Conservation (phyloP, 2,329 filamentous ascomycete species). For the Stagonosporopsis rhizophila region DNA sequence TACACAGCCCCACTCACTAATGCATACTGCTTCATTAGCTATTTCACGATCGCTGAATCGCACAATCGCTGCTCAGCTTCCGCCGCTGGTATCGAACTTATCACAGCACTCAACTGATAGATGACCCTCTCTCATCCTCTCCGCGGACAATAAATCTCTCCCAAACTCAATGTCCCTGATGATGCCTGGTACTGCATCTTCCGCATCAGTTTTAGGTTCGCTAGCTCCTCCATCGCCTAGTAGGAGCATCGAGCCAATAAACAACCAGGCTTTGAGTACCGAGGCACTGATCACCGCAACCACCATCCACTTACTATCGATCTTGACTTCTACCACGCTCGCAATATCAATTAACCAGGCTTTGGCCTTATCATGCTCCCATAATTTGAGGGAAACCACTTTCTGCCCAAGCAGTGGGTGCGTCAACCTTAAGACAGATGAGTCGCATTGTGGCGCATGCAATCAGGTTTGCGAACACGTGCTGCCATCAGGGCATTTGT, state of each 20-base stretch:
- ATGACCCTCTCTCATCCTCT: neutral
- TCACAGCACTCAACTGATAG: neutral
- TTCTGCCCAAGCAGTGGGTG: conserved; percentile 8
- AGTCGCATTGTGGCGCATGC: conserved; percentile 12
- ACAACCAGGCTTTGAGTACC: neutral
- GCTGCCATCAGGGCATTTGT: neutral
- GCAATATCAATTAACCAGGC: neutral
- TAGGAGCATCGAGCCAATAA: neutral
- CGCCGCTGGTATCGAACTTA: neutral
- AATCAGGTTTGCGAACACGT: neutral
- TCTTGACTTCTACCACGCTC: neutral
- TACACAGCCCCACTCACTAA: neutral
- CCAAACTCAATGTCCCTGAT: neutral
- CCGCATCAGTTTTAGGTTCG: neutral
- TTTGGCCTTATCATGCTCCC: neutral
- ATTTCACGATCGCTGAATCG: neutral
- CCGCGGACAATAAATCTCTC: no score
- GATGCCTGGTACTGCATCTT: neutral
- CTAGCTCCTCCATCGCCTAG: neutral
- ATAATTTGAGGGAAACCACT: neutral
- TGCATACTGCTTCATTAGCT: neutral
- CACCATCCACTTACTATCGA: neutral
- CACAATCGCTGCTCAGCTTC: neutral
- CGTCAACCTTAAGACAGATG: conserved; percentile 1
- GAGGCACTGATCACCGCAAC: neutral